A percentile compares a stretch with the other conserved stretches of the same genome.
These are phyloP conservation scores for Skeletonema marinoi DNA, from an alignment of 108 stramenopile species.

Conservation along the genomic window DNA sequence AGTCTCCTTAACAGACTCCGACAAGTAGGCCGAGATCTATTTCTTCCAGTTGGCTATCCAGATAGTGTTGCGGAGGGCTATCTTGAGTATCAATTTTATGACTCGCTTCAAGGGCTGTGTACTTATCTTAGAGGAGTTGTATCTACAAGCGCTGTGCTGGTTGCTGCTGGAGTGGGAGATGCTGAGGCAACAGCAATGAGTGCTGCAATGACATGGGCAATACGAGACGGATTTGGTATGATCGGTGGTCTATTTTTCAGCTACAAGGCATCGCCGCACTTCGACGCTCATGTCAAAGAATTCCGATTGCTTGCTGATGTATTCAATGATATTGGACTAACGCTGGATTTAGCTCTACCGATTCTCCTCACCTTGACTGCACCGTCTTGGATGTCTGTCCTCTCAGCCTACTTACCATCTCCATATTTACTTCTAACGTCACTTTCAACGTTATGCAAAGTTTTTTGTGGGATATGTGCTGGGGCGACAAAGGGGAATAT, in stretches of 20 bases:
- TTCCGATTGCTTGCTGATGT: constrained; percentile 96
- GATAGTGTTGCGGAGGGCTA: constrained; percentile 73
- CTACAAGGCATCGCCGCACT: constrained; percentile 63
- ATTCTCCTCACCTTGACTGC: constrained; percentile 17
- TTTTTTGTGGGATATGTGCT: constrained; percentile 88
- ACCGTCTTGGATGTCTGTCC: not conserved
- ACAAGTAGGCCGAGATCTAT: not conserved
- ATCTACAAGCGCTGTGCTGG: constrained; percentile 79
- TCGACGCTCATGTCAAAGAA: constrained; percentile 92
- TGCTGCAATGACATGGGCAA: constrained; percentile 82
- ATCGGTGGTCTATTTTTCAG: constrained; percentile 89
- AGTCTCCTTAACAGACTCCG: not conserved
- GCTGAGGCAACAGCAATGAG: constrained; percentile 82
- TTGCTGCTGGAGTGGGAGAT: constrained; percentile 90
- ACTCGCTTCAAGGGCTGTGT: constrained; percentile 93
- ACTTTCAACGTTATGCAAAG: constrained; percentile 82
- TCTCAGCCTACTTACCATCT: constrained; percentile 28
- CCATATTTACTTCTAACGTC: constrained; percentile 58
- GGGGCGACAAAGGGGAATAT: constrained; percentile 90
- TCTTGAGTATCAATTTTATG: constrained; percentile 89
- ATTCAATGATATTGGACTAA: constrained; percentile 89
- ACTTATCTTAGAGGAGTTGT: constrained; percentile 93
- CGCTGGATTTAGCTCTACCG: constrained; percentile 89
- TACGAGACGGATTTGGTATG: constrained; percentile 92
- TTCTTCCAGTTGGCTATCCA: constrained; percentile 51